Evolutionary conservation across 805 yeast genomes (phyloP), one percentile per base, ranked within the genome.

Genomic region (Kodamaea sagamina): DNA sequence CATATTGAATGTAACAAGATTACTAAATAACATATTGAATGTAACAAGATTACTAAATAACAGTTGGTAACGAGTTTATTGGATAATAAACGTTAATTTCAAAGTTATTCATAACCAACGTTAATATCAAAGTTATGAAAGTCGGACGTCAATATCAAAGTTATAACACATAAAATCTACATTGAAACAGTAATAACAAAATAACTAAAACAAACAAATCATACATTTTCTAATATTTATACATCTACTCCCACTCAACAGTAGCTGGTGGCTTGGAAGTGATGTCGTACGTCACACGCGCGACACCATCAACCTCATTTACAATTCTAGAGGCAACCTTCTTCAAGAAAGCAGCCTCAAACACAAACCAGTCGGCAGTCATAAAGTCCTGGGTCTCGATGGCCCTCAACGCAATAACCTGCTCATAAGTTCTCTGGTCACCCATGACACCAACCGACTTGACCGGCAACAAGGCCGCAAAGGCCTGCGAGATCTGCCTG

Each of bases 381-480:
- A 93, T 93, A 79, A 93, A 93, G 74, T 93, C 99, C 49, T 82
- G 79, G 43, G 99, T 93, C 75, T 90, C 97, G 58, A 93, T 89
- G 55, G 99, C 99, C 73, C 99, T 86, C 64, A 93, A 80, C 38
- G 99, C 99, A 74, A 93, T 93, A 50, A 93, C 99, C 75, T 93
- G 99, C 68, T 93, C 99, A 65, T 93, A 93, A 47, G 97, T 89
- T 76, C 99, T 86, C 77, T 93, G 96, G 71, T 93, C 99, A 63
- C 99, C 99, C 97, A 89, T 88, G 53, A 93, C 99, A 75, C 99
- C 99, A 44, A 93, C 99, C 42, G 97, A 87, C 74, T 89, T 90
- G 54, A 93, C 99, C 12, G 99, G 99, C 61, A 93, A 77, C 57
- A 93, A 77, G 53, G 95, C 89, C 46, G 99, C 99, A 63, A 93